A percentile compares a stretch with the other conserved stretches of the same genome.
Conservation (phyloP, 2,329 filamentous ascomycete species). For the Scopulariopsis brevicaulis region DNA sequence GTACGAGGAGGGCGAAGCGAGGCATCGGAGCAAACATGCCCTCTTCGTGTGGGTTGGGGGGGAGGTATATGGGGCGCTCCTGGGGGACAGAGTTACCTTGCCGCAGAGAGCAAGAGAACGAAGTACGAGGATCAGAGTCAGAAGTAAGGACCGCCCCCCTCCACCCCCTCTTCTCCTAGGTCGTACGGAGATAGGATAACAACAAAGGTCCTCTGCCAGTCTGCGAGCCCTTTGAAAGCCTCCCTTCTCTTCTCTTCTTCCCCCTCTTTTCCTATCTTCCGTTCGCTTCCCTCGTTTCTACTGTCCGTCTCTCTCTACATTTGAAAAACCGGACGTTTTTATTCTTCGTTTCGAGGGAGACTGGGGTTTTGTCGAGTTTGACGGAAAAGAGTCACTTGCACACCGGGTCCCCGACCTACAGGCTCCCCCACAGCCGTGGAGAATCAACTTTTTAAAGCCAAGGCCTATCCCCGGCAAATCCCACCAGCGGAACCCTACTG, state of each 20-base stretch:
- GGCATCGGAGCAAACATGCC: background rate
- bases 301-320: background rate
- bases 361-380: background rate
- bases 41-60: background rate
- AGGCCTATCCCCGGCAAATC: background rate
- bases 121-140: background rate
- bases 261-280: background rate
- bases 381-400: background rate
- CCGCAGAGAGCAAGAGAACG: background rate
- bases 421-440: background rate
- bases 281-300: background rate
- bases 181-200: slow-evolving; percentile 3
- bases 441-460: background rate
- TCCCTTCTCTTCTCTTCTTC: background rate
- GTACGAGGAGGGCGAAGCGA: background rate
- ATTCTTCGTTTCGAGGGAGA: background rate
- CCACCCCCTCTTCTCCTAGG: background rate
- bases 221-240: background rate
- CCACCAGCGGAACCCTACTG: background rate
- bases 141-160: background rate
- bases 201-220: background rate
- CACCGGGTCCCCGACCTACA: background rate
- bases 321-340: background rate
- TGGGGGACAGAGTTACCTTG: background rate
- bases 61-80: background rate